Conservation (phyloP, 2,329 filamentous ascomycete species). For the Escovopsis sp. region DNA sequence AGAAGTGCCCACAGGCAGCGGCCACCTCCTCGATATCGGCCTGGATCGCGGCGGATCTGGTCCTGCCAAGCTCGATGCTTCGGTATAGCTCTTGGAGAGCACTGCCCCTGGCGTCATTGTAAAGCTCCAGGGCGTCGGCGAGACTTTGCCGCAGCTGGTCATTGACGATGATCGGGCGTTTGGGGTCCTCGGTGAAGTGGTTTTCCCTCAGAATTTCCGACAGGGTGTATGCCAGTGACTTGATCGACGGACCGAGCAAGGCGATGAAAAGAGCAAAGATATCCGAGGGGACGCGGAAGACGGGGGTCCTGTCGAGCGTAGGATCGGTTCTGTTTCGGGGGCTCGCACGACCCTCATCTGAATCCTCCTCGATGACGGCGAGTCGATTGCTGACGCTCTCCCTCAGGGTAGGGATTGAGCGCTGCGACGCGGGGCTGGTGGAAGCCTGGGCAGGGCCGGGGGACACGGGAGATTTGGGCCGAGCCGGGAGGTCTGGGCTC, state of each 20-base stretch:
- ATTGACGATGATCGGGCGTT: constrained; percentile 59
- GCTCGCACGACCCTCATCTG: constrained; percentile 25
- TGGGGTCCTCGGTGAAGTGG: constrained; percentile 57
- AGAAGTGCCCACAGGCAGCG: constrained; percentile 94
- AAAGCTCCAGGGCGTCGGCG: constrained; percentile 64
- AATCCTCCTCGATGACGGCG: constrained; percentile 48
- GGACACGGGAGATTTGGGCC: constrained; percentile 6
- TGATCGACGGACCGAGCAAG: constrained; percentile 85
- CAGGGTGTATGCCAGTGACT: constrained; percentile 83
- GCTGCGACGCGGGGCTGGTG: constrained; percentile 13
- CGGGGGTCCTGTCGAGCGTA: constrained; percentile 15
- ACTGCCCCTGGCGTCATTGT: constrained; percentile 57
- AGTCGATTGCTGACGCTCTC: constrained; percentile 33
- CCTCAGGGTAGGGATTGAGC: constrained; percentile 15
- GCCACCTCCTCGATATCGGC: constrained; percentile 96
- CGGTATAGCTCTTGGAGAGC: constrained; percentile 71
- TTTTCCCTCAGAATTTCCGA: constrained; percentile 79
- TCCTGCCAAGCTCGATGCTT: constrained; percentile 56
- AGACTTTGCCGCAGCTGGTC: constrained; percentile 70
- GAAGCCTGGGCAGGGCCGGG: constrained; percentile 3
- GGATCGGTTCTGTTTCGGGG: constrained; percentile 16
- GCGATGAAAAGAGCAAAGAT: constrained; percentile 87
- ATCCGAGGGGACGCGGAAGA: constrained; percentile 52
- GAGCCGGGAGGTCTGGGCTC: not conserved
- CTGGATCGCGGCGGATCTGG: constrained; percentile 58